Evolutionary conservation across 352 stramenopile species (phyloP).

Genomic region (Phytophthora ramorum): DNA sequence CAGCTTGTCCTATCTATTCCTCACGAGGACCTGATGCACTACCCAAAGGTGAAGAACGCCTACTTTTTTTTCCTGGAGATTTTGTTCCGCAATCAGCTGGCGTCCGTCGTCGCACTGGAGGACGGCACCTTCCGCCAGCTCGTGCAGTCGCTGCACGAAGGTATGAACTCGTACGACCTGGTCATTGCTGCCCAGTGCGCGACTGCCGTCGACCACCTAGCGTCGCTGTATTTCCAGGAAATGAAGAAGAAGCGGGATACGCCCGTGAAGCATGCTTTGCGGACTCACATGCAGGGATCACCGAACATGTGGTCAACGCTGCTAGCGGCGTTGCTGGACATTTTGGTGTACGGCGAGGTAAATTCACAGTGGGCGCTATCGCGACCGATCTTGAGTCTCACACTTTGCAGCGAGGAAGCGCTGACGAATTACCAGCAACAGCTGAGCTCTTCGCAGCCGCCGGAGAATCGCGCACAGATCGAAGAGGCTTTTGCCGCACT

Average conservation of each 20-base stretch:
- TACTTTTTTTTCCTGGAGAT: constrained; percentile 99
- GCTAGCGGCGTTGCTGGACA: constrained; percentile 95
- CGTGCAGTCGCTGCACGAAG: constrained; percentile 93
- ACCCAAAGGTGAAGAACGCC: constrained; percentile 97
- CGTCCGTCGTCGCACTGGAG: constrained; percentile 93
- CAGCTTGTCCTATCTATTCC: constrained; percentile 96
- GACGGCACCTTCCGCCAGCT: constrained; percentile 96
- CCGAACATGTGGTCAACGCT: constrained; percentile 93
- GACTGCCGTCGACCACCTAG: constrained; percentile 95
- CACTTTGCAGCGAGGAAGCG: constrained; percentile 94
- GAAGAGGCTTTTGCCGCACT: constrained; percentile 97
- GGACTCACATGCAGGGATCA: constrained; percentile 91
- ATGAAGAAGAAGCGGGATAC: constrained; percentile 97
- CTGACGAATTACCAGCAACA: constrained; percentile 96
- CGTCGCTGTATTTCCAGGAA: constrained; percentile 95
- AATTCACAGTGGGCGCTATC: constrained; percentile 98
- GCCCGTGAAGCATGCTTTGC: constrained; percentile 92
- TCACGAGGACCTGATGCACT: constrained; percentile 96
- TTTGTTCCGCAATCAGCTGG: constrained; percentile 97
- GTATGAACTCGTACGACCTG: constrained; percentile 91
- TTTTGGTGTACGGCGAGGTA: constrained; percentile 96
- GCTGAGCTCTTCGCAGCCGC: constrained; percentile 93
- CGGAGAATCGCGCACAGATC: constrained; percentile 93
- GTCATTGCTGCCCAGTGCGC: constrained; percentile 95
- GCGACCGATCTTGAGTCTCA: constrained; percentile 97